Base-by-base conservation (phyloP, 2,329 filamentous ascomycete genomes). In the Metarhizium anisopliae region DNA sequence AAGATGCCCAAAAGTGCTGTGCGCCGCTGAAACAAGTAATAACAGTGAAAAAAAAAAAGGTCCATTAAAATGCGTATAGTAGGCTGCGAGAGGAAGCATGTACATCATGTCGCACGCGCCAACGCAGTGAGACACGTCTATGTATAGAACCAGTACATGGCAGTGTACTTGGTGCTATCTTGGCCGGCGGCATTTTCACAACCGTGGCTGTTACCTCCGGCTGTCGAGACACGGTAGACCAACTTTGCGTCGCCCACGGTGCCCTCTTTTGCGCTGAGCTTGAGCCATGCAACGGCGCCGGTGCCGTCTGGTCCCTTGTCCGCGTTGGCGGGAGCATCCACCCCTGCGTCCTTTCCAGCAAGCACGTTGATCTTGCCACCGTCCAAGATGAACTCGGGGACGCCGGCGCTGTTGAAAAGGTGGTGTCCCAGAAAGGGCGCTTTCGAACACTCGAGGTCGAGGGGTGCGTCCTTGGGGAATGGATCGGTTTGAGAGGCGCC, bases 341-440 rank as follows among this genome's bases (percentile, higher is more conserved):
- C 74, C 40, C 64, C 67, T 36, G 70, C 75, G 45, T 74, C 59
- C 70, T 83, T 83, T 66, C 76, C 77, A 55, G 65, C 73, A 60
- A 77, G 68, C 64, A 74, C 67, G 61, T 72, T 68, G 35, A 69
- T 64, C 40, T 66, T 63, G 43, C 68, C 65, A 6, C 63, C 66
- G 52, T 70, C 65, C 42, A 89, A 73, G 57, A 81, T 74, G 66
- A 89, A 90, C 13, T 76, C 82, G 1, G 87, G 86, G 0, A 73
- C 69, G 59, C 77, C 70, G 49, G 64, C 59, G 50, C 59, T 58
- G 68, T 78, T 79, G 75, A 90, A 90, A 77, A 76, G 87, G 75
- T 90, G 87, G 62, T 82, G 77, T 35, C 86, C 87, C 14, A 85
- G 66, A 62, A 78, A 76, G 51, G 71, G 68, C 6, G 79, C 59